Base-by-base conservation (phyloP, 345 rosid species). In the Microcos paniculata region DNA sequence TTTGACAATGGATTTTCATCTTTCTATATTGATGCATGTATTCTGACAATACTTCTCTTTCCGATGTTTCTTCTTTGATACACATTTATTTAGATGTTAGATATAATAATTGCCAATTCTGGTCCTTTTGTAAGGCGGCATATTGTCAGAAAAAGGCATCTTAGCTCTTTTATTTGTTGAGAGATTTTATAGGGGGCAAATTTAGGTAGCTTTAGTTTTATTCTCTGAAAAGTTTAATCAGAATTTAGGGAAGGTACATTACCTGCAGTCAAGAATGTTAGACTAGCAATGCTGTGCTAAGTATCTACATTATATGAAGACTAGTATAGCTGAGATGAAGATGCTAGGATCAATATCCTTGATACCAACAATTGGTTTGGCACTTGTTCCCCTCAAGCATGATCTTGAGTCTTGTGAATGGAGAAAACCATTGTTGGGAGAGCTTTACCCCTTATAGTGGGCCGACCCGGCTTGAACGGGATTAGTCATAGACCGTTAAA, bases 231-330 rank as follows among this genome's bases (percentile, higher is more conserved):
- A 31, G 11, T 18, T 61, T 12, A 21, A 12, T 33, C 6, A 70
- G 48, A 12, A 35, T 70, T 3, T 33, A 59, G n/a, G 52, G 52
- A 68, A 19, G 28, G 30, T 28, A 7, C 11, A 30, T 12, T 70
- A n/a, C 5, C 52, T 52, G 61, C 30, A 70, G 52, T 21, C 13
- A 13, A 19, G 24, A 30, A 48, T 68, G 40, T 18, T 68, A 30
- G 58, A 48, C 57, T 23, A 48, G 58, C 26, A 28, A 68, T 26
- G 53, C 71, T 46, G 56, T 24, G 72, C 72, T 68, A 67, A 4
- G 24, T 26, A 48, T 30, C 16, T 68, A 18, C 24, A 28, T 48
- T 8, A 48, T n/a, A 48, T 48, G 57, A 48, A 48, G 72, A 18
- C 15, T 56, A 18, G 72, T 64, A 68, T 48, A 48, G 57, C 57